Percentiles rank a stretch among this genome's conserved stretches.
These are phyloP conservation scores for Taphrina wiesneri DNA, from an alignment of 1,139 yeast species.

Conservation along the genomic window DNA sequence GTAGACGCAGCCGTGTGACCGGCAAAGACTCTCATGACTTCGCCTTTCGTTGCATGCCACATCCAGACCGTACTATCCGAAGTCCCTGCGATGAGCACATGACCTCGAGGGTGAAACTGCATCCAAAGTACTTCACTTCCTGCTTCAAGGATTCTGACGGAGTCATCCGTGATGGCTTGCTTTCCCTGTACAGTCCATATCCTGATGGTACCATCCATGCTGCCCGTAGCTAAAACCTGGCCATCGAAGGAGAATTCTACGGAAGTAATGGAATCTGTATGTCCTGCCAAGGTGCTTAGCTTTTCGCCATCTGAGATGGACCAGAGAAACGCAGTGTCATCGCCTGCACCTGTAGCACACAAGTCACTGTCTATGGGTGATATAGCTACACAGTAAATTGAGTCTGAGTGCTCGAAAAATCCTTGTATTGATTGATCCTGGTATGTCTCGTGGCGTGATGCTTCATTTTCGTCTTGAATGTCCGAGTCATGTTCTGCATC, in stretches of 20 bases:
- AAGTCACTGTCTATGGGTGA: slow-evolving; percentile 84
- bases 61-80: slow-evolving; percentile 94
- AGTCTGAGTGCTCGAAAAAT: slow-evolving; percentile 84
- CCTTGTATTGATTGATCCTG: slow-evolving; percentile 85
- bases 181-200: slow-evolving; percentile 51
- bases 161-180: slow-evolving; percentile 60
- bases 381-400: slow-evolving; percentile 71
- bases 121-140: slow-evolving; percentile 85
- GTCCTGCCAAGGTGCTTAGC: slow-evolving; percentile 48
- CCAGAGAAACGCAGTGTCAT: slow-evolving; percentile 86
- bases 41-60: slow-evolving; percentile 60
- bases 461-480: slow-evolving; percentile 4
- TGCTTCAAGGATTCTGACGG: slow-evolving; percentile 71
- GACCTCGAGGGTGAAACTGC: slow-evolving; percentile 69
- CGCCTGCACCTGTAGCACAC: slow-evolving; percentile 82
- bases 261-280: slow-evolving; percentile 81
- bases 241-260: slow-evolving; percentile 87
- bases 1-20: slow-evolving; percentile 59
- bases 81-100: slow-evolving; percentile 88
- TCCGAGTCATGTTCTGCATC: background rate
- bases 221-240: slow-evolving; percentile 77
- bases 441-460: slow-evolving; percentile 46
- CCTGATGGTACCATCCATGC: slow-evolving; percentile 85
- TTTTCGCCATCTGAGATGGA: slow-evolving; percentile 43
- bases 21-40: slow-evolving; percentile 65